Evolutionary conservation across 108 stramenopile genomes (phyloP).

Genomic region (Fragilariopsis cylindrus): DNA sequence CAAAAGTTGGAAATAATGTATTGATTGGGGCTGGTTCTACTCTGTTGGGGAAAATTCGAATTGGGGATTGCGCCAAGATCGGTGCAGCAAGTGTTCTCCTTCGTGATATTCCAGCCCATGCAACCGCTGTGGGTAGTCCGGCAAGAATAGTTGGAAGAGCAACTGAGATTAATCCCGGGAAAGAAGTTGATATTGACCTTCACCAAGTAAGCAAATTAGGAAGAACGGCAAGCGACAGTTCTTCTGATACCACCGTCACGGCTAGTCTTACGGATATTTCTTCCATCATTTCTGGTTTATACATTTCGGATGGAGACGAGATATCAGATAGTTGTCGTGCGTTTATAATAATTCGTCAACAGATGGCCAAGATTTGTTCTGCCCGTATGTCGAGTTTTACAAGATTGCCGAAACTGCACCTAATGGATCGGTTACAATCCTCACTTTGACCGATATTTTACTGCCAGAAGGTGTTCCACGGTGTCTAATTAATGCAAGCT

Average conservation of each 20-base stretch:
- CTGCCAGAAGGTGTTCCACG: not conserved
- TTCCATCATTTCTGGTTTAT: not conserved
- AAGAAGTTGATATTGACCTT: slow-evolving; percentile 37
- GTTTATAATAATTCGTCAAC: no score
- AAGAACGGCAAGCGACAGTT: not conserved
- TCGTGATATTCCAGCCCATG: slow-evolving; percentile 40
- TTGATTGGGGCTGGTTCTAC: slow-evolving; percentile 63
- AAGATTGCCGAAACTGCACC: not conserved
- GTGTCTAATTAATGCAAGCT: not conserved
- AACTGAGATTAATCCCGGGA: slow-evolving; percentile 23
- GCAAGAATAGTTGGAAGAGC: slow-evolving; percentile 49
- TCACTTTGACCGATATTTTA: not conserved
- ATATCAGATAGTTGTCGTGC: no score
- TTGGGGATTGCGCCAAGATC: slow-evolving; percentile 50
- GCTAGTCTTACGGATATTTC: not conserved
- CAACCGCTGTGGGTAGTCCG: slow-evolving; percentile 52
- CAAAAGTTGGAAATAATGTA: slow-evolving; percentile 69
- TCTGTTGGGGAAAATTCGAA: slow-evolving; percentile 46
- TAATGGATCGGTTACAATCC: not conserved
- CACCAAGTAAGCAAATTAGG: slow-evolving; percentile 22
- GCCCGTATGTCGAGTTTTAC: not conserved
- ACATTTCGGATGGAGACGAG: slow-evolving; percentile 5
- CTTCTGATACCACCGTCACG: not conserved
- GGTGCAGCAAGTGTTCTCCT: slow-evolving; percentile 59
- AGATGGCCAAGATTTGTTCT: not conserved